These are phyloP conservation scores for Pseudonitzschia pungens DNA, from an alignment of 108 stramenopile genomes.

Conservation along the genomic window DNA sequence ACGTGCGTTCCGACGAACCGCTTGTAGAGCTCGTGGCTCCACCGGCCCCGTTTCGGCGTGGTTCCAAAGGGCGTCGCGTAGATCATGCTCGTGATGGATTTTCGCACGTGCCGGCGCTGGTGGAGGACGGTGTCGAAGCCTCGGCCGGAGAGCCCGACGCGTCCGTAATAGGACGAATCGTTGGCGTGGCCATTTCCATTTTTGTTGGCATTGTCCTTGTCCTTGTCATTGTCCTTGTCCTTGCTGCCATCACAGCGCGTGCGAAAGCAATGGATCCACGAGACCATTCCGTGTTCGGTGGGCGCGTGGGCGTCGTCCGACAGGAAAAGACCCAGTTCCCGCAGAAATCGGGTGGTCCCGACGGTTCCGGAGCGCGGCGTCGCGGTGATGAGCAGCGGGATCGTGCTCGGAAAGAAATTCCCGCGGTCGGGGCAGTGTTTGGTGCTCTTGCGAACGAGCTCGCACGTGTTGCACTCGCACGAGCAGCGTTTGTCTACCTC, in stretches of 20 bases:
- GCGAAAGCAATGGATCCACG: background rate
- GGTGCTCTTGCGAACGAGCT: background rate
- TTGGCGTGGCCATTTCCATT: background rate
- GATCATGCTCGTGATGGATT: background rate
- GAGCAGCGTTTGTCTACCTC: background rate
- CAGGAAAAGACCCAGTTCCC: background rate
- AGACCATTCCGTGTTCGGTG: constrained; percentile 1
- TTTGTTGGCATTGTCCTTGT: too few relatives aligned
- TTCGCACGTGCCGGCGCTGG: background rate
- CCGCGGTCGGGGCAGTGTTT: background rate
- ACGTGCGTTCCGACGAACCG: background rate
- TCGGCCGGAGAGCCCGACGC: background rate
- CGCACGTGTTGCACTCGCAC: background rate
- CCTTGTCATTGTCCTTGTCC: too few relatives aligned
- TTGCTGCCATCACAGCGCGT: background rate
- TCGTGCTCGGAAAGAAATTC: background rate
- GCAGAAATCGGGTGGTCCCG: background rate
- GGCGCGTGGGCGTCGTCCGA: constrained; percentile 1
- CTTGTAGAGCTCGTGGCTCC: background rate
- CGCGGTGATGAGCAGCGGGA: constrained; percentile 6
- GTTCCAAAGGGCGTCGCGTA: background rate
- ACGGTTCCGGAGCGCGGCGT: constrained; percentile 12
- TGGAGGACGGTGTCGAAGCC: background rate
- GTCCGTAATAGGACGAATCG: background rate
- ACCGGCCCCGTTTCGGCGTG: background rate